Evolutionary conservation across 164 flowering plant genomes (phyloP), one percentile per base, ranked within the genome.

Genomic region (Stephania cephalantha): DNA sequence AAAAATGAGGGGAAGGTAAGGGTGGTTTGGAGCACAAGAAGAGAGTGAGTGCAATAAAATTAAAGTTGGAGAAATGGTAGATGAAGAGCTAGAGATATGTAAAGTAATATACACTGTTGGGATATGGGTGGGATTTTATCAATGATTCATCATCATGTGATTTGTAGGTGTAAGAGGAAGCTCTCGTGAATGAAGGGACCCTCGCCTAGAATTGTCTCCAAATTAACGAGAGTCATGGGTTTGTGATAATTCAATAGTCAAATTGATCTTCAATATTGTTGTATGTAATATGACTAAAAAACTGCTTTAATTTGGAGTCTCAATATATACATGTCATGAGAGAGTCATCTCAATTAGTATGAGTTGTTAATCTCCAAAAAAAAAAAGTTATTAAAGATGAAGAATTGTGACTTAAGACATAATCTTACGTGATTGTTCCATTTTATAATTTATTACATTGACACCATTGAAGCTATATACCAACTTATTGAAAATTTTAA

Each of bases 21-120:
- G 42, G 42, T 35, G 42, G 42, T 35, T 35, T 35, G 42, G 42
- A 67, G 76, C 75, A 46, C 76, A 66, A 67, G 70, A 66, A 18
- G 67, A 7, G 46, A 71, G 77, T 74, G 71, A 42, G 17, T 52
- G 50, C 66, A 74, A 68, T 74, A 48, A 68, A 74, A 68, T 74
- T 25, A 68, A 35, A 61, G 50, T 20, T 35, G 72, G 45, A 31
- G 12, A 70, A 35, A 20, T 46, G 53, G 73, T 11, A 52, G 44
- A 29, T 12, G 48, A 35, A 35, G 42, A 35, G 42, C 42, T 35
- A 35, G 42, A 35, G 42, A 35, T 35, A 35, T 35, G 42, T 35
- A 35, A 35, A 25, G 25, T 25, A 25, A 35, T 35, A 35, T 35
- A 35, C 4, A 35, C 42, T 35, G 72, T 25, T 46, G 12, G 46